Base-by-base conservation (phyloP, 805 yeast species). In the Torulaspora indica region DNA sequence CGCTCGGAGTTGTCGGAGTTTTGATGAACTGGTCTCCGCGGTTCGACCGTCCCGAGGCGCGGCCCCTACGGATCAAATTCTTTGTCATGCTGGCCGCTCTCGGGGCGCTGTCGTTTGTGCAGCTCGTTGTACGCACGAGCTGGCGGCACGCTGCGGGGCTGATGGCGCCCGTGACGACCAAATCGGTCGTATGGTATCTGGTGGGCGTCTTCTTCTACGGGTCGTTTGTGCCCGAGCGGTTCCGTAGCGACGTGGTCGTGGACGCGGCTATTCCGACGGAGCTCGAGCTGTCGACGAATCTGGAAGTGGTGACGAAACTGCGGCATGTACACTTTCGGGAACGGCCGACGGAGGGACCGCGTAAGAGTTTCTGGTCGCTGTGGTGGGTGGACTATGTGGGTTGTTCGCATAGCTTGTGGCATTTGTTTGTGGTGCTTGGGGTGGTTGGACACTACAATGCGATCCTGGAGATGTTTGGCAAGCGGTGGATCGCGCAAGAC, bases 361-460 rank as follows among this genome's bases (percentile, higher is more conserved):
- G 45, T 44, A 40, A 17, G 20, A 23, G 12, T 7, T 17, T 81
- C 42, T 55, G 66, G 28, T 79, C 88, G 1, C 61, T 85, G 15
- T 91, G 84, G 91, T 89, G 96, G 91, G 81, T 81, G 12, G 93
- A 85, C 55, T 85, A 83, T 61, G 63, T 76, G 22, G 71, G 81
- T 42, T 75, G 79, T 33, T 86, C 96, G 29, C 98, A 91, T 64
- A 90, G 89, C 57, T 71, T 91, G 24, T 91, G 98, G 98, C 98
- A 91, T 67, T 62, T 88, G 9, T 87, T 85, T 60, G 98, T 93
- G 24, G 76, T 93, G 13, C 73, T 85, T 20, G 98, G 98, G 2
- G 80, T 88, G n/a, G 64, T 85, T 33, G 95, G 95, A 25, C 98
- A 91, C 64, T 93, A 90, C 65, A 71, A 72, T 44, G 91, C 95